These are phyloP conservation scores for Calonectria naviculata DNA, from an alignment of 2,329 filamentous ascomycete genomes.

Conservation along the genomic window DNA sequence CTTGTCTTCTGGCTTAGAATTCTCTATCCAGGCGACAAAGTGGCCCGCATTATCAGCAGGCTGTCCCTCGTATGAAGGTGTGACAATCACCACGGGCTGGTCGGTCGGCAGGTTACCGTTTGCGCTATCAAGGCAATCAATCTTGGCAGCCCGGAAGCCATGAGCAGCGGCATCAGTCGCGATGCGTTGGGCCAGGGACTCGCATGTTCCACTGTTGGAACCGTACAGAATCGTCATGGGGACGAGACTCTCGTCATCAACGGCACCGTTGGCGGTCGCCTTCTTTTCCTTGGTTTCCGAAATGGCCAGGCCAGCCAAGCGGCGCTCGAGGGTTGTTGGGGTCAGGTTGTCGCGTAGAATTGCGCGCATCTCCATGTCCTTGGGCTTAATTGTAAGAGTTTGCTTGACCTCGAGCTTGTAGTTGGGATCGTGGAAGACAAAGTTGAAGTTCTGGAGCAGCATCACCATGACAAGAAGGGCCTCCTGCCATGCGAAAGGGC, in stretches of 20 bases:
- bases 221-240: slow-evolving; percentile 75
- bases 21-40: slow-evolving; percentile 74
- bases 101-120: slow-evolving; percentile 68
- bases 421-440: slow-evolving; percentile 66
- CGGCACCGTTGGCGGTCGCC: slow-evolving; percentile 20
- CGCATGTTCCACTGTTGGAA: slow-evolving; percentile 79
- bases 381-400: slow-evolving; percentile 70
- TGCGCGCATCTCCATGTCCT: slow-evolving; percentile 71
- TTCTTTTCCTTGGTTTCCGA: slow-evolving; percentile 8
- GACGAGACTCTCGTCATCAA: slow-evolving; percentile 37
- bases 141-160: slow-evolving; percentile 65
- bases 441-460: slow-evolving; percentile 77
- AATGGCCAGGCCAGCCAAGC: slow-evolving; percentile 49
- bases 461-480: slow-evolving; percentile 69
- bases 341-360: slow-evolving; percentile 59
- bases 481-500: slow-evolving; percentile 81
- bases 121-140: slow-evolving; percentile 70
- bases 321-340: slow-evolving; percentile 56
- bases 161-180: slow-evolving; percentile 66
- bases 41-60: slow-evolving; percentile 76
- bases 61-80: slow-evolving; percentile 78
- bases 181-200: slow-evolving; percentile 72
- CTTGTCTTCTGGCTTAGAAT: slow-evolving; percentile 56
- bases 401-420: slow-evolving; percentile 66
- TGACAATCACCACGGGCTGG: slow-evolving; percentile 73